These are phyloP conservation scores for Actinomortierella wolfii DNA, from an alignment of 371 early-diverging fungal genomes.

Conservation along the genomic window DNA sequence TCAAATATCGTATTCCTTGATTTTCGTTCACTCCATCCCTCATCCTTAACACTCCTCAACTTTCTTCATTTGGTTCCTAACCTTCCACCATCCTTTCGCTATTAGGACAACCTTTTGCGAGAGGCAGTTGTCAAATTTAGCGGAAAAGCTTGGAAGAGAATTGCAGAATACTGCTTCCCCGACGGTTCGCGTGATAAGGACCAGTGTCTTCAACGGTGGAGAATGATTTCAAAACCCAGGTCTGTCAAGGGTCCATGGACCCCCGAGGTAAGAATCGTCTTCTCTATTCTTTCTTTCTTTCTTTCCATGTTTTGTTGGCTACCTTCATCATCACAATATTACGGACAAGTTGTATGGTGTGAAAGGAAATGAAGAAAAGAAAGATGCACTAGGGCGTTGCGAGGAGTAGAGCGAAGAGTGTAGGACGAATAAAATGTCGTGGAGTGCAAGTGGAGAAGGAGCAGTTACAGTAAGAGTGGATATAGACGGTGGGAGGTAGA, in stretches of 20 bases:
- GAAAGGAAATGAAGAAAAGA: no score
- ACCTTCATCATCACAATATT: neutral
- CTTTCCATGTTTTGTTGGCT: neutral
- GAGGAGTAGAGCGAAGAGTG: no score
- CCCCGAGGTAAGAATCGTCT: conserved; percentile 23
- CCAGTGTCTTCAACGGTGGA: conserved; percentile 44
- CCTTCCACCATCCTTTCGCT: neutral
- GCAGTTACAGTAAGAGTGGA: no score
- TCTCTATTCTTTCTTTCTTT: neutral
- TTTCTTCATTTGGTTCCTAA: neutral
- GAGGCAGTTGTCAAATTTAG: conserved; percentile 38
- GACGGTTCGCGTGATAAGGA: conserved; percentile 40
- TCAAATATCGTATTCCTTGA: neutral
- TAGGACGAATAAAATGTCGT: no score
- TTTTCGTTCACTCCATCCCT: neutral
- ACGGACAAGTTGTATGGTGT: no score
- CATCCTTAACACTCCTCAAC: neutral
- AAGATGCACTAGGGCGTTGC: no score
- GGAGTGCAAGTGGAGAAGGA: no score
- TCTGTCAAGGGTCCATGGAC: conserved; percentile 51
- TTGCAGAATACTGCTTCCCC: conserved; percentile 36
- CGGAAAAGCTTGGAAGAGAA: conserved; percentile 45
- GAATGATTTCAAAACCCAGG: conserved; percentile 43
- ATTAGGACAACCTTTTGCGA: conserved; percentile 13
- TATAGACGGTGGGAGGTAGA: no score